A percentile compares a stretch with the other conserved stretches of the same genome.
These are phyloP conservation scores for Casuarina equisetifolia DNA, from an alignment of 306 rosid species.

Conservation along the genomic window DNA sequence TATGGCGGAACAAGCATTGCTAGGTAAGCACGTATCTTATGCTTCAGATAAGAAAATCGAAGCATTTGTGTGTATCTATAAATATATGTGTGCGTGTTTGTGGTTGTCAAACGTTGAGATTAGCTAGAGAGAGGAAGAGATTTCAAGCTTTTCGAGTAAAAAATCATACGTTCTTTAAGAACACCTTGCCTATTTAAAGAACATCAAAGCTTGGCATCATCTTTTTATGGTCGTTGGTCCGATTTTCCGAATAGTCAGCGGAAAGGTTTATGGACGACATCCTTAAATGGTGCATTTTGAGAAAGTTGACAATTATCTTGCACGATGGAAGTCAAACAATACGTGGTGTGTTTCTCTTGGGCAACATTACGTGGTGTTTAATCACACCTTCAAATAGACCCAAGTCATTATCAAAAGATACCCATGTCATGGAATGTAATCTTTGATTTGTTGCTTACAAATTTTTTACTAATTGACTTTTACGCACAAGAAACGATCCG, in stretches of 20 bases:
- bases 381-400: constrained; percentile 1
- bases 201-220: constrained; percentile 22
- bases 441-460: neutral
- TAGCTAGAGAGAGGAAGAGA: constrained; percentile 2
- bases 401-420: constrained; percentile 26
- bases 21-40: neutral
- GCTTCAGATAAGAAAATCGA: neutral
- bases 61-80: neutral
- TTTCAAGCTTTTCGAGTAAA: neutral
- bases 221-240: constrained; percentile 28
- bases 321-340: constrained; percentile 25
- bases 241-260: constrained; percentile 24
- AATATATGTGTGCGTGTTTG: too few relatives aligned
- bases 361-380: neutral
- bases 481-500: constrained; percentile 11
- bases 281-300: constrained; percentile 24
- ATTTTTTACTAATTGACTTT: constrained; percentile 14
- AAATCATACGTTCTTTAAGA: constrained; percentile 41
- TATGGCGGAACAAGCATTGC: neutral
- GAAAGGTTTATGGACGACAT: constrained; percentile 20
- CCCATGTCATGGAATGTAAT: constrained; percentile 1
- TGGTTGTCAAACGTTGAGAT: too few relatives aligned
- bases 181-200: constrained; percentile 53
- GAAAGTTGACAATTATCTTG: constrained; percentile 28
- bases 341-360: neutral